These are phyloP conservation scores for Sporisorium sorghi DNA, from an alignment of 1,284 basidiomycete genomes.

Conservation along the genomic window DNA sequence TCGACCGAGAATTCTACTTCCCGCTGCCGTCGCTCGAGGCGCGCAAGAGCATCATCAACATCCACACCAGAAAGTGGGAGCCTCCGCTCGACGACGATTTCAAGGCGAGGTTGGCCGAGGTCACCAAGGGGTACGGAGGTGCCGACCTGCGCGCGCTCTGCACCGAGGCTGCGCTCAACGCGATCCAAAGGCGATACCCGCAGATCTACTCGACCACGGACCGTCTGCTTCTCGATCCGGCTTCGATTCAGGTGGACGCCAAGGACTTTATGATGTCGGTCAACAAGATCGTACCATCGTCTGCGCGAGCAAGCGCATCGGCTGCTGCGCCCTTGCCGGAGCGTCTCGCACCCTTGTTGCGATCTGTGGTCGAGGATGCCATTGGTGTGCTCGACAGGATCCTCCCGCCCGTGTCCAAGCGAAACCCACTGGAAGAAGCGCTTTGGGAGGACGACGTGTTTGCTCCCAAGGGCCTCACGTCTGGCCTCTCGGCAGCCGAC, in stretches of 20 bases:
- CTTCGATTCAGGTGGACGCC: conserved; percentile 85
- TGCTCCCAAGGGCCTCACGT: conserved; percentile 74
- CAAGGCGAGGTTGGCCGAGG: conserved; percentile 80
- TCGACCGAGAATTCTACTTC: conserved; percentile 99
- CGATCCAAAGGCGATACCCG: conserved; percentile 93
- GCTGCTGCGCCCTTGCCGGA: conserved; percentile 84
- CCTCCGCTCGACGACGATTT: conserved; percentile 80
- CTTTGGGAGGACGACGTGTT: conserved; percentile 74
- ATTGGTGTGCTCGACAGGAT: conserved; percentile 76
- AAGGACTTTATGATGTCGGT: conserved; percentile 98
- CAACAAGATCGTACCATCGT: conserved; percentile 85
- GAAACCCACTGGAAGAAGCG: conserved; percentile 84
- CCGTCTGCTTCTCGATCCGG: conserved; percentile 84
- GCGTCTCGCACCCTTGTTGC: conserved; percentile 86
- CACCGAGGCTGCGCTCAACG: conserved; percentile 95
- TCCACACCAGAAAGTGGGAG: conserved; percentile 91
- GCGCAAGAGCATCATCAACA: conserved; percentile 86
- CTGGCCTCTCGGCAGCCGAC: conserved; percentile 44
- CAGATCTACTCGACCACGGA: conserved; percentile 96
- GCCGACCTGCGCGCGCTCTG: conserved; percentile 81
- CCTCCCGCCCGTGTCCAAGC: conserved; percentile 69
- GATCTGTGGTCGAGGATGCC: conserved; percentile 77
- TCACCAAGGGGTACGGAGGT: conserved; percentile 98
- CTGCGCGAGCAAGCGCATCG: conserved; percentile 87
- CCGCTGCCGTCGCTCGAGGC: conserved; percentile 87